Base-by-base conservation (phyloP, 1,284 basidiomycete genomes). In the Testicularia cyperi region DNA sequence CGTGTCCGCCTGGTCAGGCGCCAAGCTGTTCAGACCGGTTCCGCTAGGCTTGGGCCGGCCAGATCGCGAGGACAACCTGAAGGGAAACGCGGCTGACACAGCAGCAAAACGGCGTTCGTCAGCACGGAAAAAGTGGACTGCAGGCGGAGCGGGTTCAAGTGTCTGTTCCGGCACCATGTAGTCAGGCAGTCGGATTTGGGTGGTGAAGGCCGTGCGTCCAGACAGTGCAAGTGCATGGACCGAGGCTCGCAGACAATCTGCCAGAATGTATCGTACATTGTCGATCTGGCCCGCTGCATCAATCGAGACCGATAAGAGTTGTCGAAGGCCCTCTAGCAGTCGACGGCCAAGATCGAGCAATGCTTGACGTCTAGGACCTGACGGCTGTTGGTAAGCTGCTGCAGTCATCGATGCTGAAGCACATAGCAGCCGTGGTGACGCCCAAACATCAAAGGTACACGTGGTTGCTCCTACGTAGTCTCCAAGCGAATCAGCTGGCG, bases 381-480 rank as follows among this genome's bases (percentile, higher is more conserved):
- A 32, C 15, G 20, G 42, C 37, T 13, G 24, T 12, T 12, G 30
- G 1, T 4, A 38, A 40, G 29, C 39, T 2, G 41, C 37, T 12
- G 47, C 23, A 14, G 52, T 30, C 34, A 48, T 33, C 2, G 47
- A 51, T 14, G 51, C 49, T 16, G 48, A 58, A 35, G 56, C 57
- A 8, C 45, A 53, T 4, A 72, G 30, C 7, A 72, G 28, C 6
- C 69, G 57, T 12, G 69, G 69, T 3, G 58, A 28, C 27, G 60
- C 45, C 69, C 69, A 72, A 0, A 65, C 44, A 13, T 67, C 65
- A 21, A 72, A 54, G 2, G 69, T 70, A 26, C n/a, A n/a, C n/a
- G n/a, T n/a, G n/a, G n/a, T n/a, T n/a, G n/a, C n/a, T n/a, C n/a
- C n/a, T n/a, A n/a, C n/a, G n/a, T n/a, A n/a, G n/a, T n/a, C n/a